Percentiles rank a stretch among this genome's conserved stretches.
phyloP scores from a whole-genome alignment of 371 early-diverging fungal species.

The Mucor ambiguus region DNA sequence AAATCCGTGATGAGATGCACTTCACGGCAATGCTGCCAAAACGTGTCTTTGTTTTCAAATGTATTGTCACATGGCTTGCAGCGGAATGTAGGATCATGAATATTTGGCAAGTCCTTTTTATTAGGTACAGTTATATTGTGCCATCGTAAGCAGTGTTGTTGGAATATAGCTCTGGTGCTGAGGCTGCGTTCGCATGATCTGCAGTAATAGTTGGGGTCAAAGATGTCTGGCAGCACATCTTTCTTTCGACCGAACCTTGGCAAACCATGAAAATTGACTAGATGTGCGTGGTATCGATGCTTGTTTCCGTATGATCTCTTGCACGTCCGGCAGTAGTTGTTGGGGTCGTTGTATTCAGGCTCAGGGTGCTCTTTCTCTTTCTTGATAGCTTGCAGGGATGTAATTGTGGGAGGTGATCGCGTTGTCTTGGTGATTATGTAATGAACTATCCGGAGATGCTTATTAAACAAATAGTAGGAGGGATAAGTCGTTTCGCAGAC shows the following conservation, averaged over 20 bases:
- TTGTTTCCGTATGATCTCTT: neutral
- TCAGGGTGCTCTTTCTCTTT: neutral
- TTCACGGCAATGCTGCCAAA: neutral
- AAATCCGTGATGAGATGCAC: neutral
- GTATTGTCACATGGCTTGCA: neutral
- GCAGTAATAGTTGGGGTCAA: neutral
- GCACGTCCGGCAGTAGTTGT: neutral
- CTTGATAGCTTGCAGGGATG: neutral
- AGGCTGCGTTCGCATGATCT: neutral
- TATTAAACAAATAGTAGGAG: neutral
- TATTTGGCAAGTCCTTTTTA: neutral
- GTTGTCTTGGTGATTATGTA: neutral
- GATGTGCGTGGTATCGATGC: neutral
- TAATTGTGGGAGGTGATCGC: neutral
- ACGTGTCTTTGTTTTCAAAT: neutral
- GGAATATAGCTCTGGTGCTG: neutral
- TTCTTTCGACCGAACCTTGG: neutral
- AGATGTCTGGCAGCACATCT: neutral
- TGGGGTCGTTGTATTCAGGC: neutral
- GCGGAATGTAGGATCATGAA: neutral
- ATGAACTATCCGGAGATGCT: neutral
- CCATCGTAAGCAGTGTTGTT: neutral
- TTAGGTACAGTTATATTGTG: neutral
- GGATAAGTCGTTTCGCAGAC: neutral
- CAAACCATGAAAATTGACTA: neutral